These are phyloP conservation scores for Diaporthe sp. DNA, from an alignment of 2,329 filamentous ascomycete species.

Conservation along the genomic window DNA sequence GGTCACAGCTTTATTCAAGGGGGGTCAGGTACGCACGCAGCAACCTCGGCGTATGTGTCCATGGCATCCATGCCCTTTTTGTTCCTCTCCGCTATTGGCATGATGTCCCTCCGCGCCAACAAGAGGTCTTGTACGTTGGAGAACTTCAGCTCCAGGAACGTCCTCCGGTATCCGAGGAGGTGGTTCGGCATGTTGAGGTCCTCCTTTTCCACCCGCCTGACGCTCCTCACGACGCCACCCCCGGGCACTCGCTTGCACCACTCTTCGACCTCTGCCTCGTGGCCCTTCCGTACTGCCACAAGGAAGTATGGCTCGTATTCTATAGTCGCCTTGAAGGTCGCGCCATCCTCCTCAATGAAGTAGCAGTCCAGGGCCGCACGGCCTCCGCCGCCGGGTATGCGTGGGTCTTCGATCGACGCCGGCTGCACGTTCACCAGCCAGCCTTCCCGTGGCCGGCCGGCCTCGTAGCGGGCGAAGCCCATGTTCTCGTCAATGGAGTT, in stretches of 20 bases:
- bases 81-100: slow-evolving; percentile 95
- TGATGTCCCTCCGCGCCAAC: slow-evolving; percentile 84
- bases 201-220: slow-evolving; percentile 88
- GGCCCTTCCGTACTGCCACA: slow-evolving; percentile 88
- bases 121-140: slow-evolving; percentile 89
- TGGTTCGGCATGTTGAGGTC: slow-evolving; percentile 97
- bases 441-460: slow-evolving; percentile 82
- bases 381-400: slow-evolving; percentile 86
- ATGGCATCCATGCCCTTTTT: slow-evolving; percentile 96
- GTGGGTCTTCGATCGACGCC: slow-evolving; percentile 88
- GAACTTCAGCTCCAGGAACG: slow-evolving; percentile 89
- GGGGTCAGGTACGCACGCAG: slow-evolving; percentile 69
- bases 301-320: slow-evolving; percentile 98
- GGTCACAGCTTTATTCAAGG: neutral
- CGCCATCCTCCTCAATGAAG: slow-evolving; percentile 90
- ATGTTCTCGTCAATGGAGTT: slow-evolving; percentile 94
- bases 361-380: slow-evolving; percentile 95
- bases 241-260: slow-evolving; percentile 85
- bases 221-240: slow-evolving; percentile 85
- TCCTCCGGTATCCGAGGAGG: slow-evolving; percentile 88
- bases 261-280: slow-evolving; percentile 95
- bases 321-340: slow-evolving; percentile 94
- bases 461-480: slow-evolving; percentile 93
- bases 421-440: slow-evolving; percentile 98
- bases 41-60: slow-evolving; percentile 98